Base-by-base conservation (phyloP, 352 stramenopile genomes). In the Globisporangium acanthophoron region DNA sequence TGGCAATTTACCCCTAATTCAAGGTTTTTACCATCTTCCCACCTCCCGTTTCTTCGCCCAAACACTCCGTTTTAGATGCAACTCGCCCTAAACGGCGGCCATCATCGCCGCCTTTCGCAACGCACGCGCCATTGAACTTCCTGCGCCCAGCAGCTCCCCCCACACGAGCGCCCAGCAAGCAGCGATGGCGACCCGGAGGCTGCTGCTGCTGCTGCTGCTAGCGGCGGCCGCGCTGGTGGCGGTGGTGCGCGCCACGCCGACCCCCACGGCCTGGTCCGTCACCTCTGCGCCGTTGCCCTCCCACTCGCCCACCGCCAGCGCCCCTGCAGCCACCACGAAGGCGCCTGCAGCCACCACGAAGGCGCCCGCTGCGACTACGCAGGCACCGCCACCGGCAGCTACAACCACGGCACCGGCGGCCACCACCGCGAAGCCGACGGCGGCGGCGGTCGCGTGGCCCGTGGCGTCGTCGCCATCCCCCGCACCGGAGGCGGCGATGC, bases 341-440 rank as follows among this genome's bases (percentile, higher is more conserved):
- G 48, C 48, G 15, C 49, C 50, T 5, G 49, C 21, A 24, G 29
- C 48, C 54, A n/a, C 67, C 5, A 9, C 61, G 5, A 61, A 47
- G 31, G 24, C 62, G 6, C 31, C 61, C 3, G 58, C 65, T n/a
- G 58, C 44, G 2, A 69, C 94, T 59, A 92, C 82, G 12, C 77
- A 79, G 5, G 84, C 24, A 27, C 24, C 24, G 1, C 24, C 76
- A 24, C 85, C 94, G 63, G 29, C 35, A 3, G 5, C 50, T 5
- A 0, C 47, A 5, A n/a, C 47, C 3, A 53, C 3, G 13, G 15
- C 50, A 27, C 50, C 8, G 15, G 7, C n/a, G 29, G n/a, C 13
- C 21, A 56, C 51, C 11, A 56, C 51, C 16, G 51, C 27, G 37
- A 20, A 16, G 3, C 37, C 51, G 7, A 20, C 24, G 8, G n/a